A percentile compares a stretch with the other conserved stretches of the same genome.
Evolutionary conservation across 2,329 filamentous ascomycete genomes (phyloP).

Genomic region (Thermothelomyces thermophilus): DNA sequence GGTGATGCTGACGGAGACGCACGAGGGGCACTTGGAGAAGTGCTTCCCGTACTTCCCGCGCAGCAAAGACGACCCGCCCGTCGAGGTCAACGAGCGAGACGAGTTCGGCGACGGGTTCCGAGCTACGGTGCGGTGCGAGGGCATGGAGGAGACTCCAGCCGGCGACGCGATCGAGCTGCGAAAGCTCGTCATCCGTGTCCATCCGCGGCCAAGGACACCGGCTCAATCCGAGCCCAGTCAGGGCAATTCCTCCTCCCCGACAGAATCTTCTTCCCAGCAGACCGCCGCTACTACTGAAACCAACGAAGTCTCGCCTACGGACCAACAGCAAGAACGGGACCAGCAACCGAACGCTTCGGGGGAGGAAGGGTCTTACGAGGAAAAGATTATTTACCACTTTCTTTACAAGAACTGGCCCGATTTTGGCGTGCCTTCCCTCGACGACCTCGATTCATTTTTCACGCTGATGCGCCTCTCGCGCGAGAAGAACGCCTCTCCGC

Average conservation of each 20-base stretch:
- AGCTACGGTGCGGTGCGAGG: conserved; percentile 63
- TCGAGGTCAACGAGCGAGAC: conserved; percentile 55
- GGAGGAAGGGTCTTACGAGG: conserved; percentile 36
- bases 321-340: background rate
- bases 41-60: conserved; percentile 84
- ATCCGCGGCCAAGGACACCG: conserved; percentile 9
- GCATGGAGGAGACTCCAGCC: conserved; percentile 47
- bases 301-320: conserved; percentile 17
- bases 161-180: conserved; percentile 64
- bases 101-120: conserved; percentile 61
- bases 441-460: conserved; percentile 62
- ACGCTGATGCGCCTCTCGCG: conserved; percentile 62
- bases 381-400: conserved; percentile 72
- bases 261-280: background rate
- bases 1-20: conserved; percentile 88
- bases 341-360: background rate
- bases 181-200: conserved; percentile 56
- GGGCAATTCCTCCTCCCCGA: no score
- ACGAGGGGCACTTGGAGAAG: conserved; percentile 72
- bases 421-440: conserved; percentile 69
- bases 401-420: conserved; percentile 87
- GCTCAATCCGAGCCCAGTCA: no score
- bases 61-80: conserved; percentile 44
- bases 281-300: conserved; percentile 15
- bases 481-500: conserved; percentile 45